Evolutionary conservation across 164 flowering plant species (phyloP).

Genomic region (Vitis cinerea): DNA sequence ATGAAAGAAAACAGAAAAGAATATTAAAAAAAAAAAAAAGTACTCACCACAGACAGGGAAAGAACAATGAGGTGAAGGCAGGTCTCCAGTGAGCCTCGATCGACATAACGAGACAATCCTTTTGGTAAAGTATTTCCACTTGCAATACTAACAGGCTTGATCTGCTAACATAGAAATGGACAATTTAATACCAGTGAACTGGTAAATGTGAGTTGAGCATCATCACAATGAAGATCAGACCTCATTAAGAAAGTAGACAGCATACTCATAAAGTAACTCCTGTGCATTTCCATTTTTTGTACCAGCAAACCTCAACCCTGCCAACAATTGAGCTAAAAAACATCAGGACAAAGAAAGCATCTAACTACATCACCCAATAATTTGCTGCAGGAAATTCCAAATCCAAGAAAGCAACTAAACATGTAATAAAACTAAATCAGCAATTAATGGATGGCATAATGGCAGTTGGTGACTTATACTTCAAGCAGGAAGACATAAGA

Average conservation of each 20-base stretch:
- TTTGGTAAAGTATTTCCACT: slow-evolving; percentile 54
- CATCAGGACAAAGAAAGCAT: background rate
- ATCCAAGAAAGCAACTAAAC: background rate
- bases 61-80: slow-evolving; percentile 90
- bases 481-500: too few relatives aligned
- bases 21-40: slow-evolving; percentile 5
- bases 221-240: slow-evolving; percentile 31
- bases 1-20: background rate
- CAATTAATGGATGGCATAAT: too few relatives aligned
- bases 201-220: slow-evolving; percentile 3
- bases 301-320: slow-evolving; percentile 95
- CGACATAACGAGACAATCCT: slow-evolving; percentile 77
- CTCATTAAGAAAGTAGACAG: slow-evolving; percentile 89
- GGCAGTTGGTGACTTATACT: too few relatives aligned
- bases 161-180: slow-evolving; percentile 44
- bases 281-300: slow-evolving; percentile 81
- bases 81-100: slow-evolving; percentile 82
- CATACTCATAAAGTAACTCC: slow-evolving; percentile 79
- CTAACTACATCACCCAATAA: background rate
- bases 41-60: slow-evolving; percentile 76
- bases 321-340: slow-evolving; percentile 8
- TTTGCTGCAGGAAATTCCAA: background rate
- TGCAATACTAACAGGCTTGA: slow-evolving; percentile 61
- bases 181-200: background rate
- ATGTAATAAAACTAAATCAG: background rate